Base-by-base conservation (phyloP, 768 basidiomycete species). In the Serpula lacrymans region DNA sequence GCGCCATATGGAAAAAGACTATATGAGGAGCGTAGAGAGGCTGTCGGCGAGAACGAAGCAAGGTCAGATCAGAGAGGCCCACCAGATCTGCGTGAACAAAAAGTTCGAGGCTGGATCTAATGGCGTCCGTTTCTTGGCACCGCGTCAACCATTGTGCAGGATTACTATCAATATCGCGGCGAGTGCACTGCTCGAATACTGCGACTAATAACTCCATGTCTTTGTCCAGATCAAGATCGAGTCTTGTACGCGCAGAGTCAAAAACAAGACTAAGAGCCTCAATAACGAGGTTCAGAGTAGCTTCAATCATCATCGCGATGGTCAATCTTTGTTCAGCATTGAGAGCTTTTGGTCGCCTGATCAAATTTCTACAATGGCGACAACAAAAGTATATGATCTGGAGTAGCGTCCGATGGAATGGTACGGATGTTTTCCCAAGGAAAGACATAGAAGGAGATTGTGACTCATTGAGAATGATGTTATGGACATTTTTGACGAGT, bases 141-240 rank as follows among this genome's bases (percentile, higher is more conserved):
- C 78, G 70, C 13, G 82, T 71, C 29, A 97, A 69, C 94, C 94
- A 97, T 16, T 78, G 57, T 1, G 78, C 66, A 1, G 86, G 80
- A 0, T 89, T 83, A 0, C 75, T 69, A 26, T 75, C 80, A 43
- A 90, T 68, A 41, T 88, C 83, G 2, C 72, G 67, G 7, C 78
- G 74, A 6, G 78, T 88, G 55, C 84, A 84, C 53, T 88, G 85
- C 48, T 88, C 80, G 47, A 93, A 89, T n/a, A 87, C 82, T 6
- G 86, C 76, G 4, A 90, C 80, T 10, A 91, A 67, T 9, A 90
- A 68, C 47, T 89, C 82, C 74, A 93, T 78, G 47, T 95, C 89
- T 14, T 75, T 69, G 59, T 92, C 88, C 5, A 89, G 65, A 32
- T 87, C 83, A 41, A 77, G 46, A 55, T 83, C 77, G 25, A 70